Percentiles rank a stretch among this genome's conserved stretches.
Conservation (phyloP, 1,284 basidiomycete species). For the Xanthoconium separans region DNA sequence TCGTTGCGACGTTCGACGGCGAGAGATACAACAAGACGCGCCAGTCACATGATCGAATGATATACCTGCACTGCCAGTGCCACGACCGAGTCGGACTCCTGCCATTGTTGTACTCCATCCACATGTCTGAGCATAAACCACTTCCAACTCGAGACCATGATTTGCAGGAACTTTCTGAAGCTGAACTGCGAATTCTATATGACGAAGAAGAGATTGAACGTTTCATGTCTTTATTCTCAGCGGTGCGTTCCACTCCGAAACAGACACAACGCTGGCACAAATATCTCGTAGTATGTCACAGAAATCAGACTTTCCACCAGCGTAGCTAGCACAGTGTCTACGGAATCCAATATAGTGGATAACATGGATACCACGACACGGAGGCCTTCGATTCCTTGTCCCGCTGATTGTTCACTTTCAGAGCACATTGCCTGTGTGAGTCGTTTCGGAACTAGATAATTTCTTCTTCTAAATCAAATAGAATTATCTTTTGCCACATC, state of each 20-base stretch:
- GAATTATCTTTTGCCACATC: slow-evolving; percentile 44
- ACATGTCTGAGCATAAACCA: slow-evolving; percentile 14
- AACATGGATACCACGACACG: not conserved
- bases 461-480: slow-evolving; percentile 23
- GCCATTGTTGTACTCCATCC: too few species aligned
- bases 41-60: slow-evolving; percentile 28
- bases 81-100: too few species aligned
- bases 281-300: slow-evolving; percentile 49
- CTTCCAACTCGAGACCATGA: slow-evolving; percentile 1
- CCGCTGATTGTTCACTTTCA: slow-evolving; percentile 28
- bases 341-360: not conserved
- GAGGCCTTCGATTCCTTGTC: slow-evolving; percentile 1
- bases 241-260: slow-evolving; percentile 37
- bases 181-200: slow-evolving; percentile 52
- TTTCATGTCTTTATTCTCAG: slow-evolving; percentile 55
- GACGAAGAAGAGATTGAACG: slow-evolving; percentile 63
- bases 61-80: slow-evolving; percentile 4
- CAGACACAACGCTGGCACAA: not conserved
- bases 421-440: slow-evolving; percentile 44
- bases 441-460: not conserved
- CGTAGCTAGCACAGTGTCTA: not conserved
- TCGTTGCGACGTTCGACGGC: not conserved
- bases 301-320: slow-evolving; percentile 44
- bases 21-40: slow-evolving; percentile 25
- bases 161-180: slow-evolving; percentile 28